Conservation (phyloP, 257 asterid genomes). For the Echium plantagineum region DNA sequence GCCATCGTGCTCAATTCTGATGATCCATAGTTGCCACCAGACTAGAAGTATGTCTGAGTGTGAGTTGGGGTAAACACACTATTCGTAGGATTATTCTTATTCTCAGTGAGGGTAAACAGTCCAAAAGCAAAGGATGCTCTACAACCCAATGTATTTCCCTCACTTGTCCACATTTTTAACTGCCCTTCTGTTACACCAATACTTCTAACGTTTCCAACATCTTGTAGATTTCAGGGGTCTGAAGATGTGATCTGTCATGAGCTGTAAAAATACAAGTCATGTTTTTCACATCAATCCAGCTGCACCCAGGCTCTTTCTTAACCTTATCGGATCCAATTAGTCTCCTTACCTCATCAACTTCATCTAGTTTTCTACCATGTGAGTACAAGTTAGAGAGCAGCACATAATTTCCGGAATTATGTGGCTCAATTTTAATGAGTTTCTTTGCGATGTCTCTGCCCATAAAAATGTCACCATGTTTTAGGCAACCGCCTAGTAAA, state of each 20-base stretch:
- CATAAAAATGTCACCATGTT: slow-evolving; percentile 27
- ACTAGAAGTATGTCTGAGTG: no score
- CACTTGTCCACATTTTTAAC: slow-evolving; percentile 13
- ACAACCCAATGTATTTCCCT: no score
- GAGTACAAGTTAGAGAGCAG: slow-evolving; percentile 34
- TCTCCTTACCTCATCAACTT: slow-evolving; percentile 39
- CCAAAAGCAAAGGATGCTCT: slow-evolving; percentile 34
- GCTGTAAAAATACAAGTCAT: slow-evolving; percentile 29
- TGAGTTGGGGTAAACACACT: slow-evolving; percentile 29
- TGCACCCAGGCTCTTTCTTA: slow-evolving; percentile 36
- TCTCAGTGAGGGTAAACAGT: slow-evolving; percentile 25
- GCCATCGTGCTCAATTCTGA: no score
- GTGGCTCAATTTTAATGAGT: slow-evolving; percentile 37
- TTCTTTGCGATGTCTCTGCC: slow-evolving; percentile 30
- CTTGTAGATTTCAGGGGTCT: slow-evolving; percentile 28
- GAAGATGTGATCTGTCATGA: slow-evolving; percentile 30
- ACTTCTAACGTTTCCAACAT: slow-evolving; percentile 30
- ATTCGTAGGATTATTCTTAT: slow-evolving; percentile 38
- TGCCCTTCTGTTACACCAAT: slow-evolving; percentile 32
- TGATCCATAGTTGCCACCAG: no score
- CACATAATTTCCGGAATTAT: slow-evolving; percentile 39
- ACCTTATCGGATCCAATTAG: slow-evolving; percentile 32
- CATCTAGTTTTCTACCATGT: slow-evolving; percentile 24
- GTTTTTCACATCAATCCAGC: slow-evolving; percentile 42
- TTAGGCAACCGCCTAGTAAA: slow-evolving; percentile 38